A percentile compares a stretch with the other conserved stretches of the same genome.
These are phyloP conservation scores for Chlorella sp. DNA, from an alignment of 139 green algal genomes.

Conservation along the genomic window DNA sequence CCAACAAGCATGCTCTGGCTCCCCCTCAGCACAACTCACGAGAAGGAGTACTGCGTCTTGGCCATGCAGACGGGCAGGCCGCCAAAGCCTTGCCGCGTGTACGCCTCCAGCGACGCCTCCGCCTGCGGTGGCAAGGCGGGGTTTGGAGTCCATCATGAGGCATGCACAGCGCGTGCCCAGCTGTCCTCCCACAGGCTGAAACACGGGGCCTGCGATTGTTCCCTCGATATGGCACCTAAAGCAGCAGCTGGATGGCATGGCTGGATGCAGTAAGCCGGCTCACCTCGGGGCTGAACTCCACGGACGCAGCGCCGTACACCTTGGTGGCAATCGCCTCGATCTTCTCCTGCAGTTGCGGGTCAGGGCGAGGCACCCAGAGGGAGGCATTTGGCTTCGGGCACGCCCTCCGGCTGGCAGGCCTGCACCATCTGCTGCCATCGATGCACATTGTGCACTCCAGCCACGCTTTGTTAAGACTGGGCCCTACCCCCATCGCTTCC, in stretches of 20 bases:
- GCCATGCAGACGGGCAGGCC: conserved; percentile 98
- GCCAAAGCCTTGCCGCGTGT: conserved; percentile 86
- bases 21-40: neutral
- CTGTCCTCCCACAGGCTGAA: too few species aligned
- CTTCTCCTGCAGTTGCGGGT: conserved; percentile 76
- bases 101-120: conserved; percentile 73
- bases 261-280: too few species aligned
- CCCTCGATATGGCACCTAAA: too few species aligned
- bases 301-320: conserved; percentile 85
- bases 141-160: too few species aligned
- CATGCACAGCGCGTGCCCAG: too few species aligned
- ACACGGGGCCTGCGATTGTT: too few species aligned
- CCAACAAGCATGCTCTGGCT: too few species aligned
- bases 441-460: too few species aligned
- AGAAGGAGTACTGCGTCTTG: conserved; percentile 89
- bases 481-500: neutral
- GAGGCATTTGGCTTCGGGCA: neutral
- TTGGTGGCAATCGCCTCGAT: conserved; percentile 91
- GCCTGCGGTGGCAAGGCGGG: too few species aligned
- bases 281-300: conserved; percentile 83
- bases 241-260: too few species aligned
- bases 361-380: neutral
- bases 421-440: neutral
- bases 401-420: neutral
- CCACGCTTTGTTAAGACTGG: too few species aligned